These are phyloP conservation scores for Stentor coeruleus DNA, from an alignment of 73 alveolate species.

Conservation along the genomic window DNA sequence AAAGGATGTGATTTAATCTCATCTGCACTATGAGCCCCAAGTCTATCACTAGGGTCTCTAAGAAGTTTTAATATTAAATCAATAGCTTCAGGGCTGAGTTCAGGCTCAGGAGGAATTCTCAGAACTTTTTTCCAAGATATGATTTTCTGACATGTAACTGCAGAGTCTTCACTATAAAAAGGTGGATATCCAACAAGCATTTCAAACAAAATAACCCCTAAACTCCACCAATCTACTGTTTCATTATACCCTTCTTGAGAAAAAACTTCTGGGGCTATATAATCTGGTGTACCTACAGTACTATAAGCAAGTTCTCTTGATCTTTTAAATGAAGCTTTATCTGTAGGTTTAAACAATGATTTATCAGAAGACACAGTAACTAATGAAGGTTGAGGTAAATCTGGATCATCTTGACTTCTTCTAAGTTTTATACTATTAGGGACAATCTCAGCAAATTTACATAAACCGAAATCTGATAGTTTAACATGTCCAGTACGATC, in stretches of 20 bases:
- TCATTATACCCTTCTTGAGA: constrained; percentile 73
- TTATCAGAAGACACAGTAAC: neutral
- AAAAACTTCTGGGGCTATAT: constrained; percentile 97
- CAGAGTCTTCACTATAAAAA: constrained; percentile 73
- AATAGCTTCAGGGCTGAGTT: constrained; percentile 70
- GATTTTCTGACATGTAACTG: constrained; percentile 74
- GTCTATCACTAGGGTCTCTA: constrained; percentile 63
- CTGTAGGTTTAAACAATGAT: too few relatives aligned
- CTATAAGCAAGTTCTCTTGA: constrained; percentile 36
- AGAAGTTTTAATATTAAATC: constrained; percentile 69
- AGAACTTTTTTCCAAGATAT: constrained; percentile 73
- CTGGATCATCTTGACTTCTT: too few relatives aligned
- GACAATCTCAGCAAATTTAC: constrained; percentile 43
- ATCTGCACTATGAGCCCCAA: constrained; percentile 73
- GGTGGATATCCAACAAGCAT: constrained; percentile 90
- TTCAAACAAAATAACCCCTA: constrained; percentile 82
- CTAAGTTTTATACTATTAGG: too few relatives aligned
- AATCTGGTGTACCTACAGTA: constrained; percentile 95
- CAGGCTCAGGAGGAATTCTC: constrained; percentile 68
- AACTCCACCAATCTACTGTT: constrained; percentile 93
- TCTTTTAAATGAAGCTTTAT: too few relatives aligned
- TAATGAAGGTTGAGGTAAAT: too few relatives aligned
- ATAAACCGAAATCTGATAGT: constrained; percentile 54
- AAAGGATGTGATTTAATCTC: constrained; percentile 93
- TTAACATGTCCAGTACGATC: constrained; percentile 75